Conservation (phyloP, 441 rosid species). For the Codiaeum variegatum region DNA sequence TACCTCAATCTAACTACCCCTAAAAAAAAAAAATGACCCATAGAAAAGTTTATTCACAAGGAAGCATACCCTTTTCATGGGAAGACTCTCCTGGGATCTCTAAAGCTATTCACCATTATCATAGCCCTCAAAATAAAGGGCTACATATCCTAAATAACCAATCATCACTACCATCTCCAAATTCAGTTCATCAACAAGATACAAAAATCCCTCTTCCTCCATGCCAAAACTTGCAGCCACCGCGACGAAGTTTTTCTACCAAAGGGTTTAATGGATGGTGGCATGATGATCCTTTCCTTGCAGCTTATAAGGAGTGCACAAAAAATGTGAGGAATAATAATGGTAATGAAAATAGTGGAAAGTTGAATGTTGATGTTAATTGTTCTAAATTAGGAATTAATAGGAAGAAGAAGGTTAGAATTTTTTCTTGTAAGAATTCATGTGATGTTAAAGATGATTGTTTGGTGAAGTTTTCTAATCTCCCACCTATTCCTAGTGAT, state of each 20-base stretch:
- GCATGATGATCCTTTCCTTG: conserved; percentile 56
- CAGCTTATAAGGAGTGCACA: conserved; percentile 57
- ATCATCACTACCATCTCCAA: background rate
- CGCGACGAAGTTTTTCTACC: conserved; percentile 27
- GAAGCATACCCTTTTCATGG: conserved; percentile 65
- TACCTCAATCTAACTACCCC: background rate
- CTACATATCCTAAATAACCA: conserved; percentile 8
- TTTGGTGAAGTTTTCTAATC: conserved; percentile 29
- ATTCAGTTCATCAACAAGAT: background rate
- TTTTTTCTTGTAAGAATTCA: conserved; percentile 46
- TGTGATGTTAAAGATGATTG: conserved; percentile 44
- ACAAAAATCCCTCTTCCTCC: conserved; percentile 49
- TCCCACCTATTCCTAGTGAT: conserved; percentile 39
- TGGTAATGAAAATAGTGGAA: background rate
- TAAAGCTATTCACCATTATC: conserved; percentile 25
- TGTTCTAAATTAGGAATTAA: conserved; percentile 3
- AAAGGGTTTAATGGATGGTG: conserved; percentile 33
- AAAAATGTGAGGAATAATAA: conserved; percentile 21
- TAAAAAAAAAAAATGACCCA: conserved; percentile 30
- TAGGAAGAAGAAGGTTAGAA: conserved; percentile 21
- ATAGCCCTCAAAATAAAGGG: conserved; percentile 3
- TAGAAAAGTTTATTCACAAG: conserved; percentile 45
- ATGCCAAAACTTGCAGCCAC: conserved; percentile 20
- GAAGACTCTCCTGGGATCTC: conserved; percentile 57
- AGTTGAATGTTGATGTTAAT: background rate